phyloP scores from a whole-genome alignment of 768 basidiomycete species.

The Lactifluus hygrophoroides region DNA sequence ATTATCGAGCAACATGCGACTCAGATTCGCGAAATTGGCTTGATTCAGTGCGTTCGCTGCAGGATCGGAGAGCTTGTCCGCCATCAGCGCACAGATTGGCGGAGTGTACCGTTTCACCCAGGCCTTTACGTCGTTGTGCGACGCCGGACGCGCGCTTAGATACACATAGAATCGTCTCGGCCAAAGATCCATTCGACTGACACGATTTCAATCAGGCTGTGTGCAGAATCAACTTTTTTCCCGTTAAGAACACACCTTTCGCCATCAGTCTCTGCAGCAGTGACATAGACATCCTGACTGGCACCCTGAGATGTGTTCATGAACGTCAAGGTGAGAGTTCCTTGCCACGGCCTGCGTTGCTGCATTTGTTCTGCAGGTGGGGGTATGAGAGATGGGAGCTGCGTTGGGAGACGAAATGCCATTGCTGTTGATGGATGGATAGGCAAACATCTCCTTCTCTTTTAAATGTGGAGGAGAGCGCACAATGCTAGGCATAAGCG shows the following conservation, averaged over 20 bases:
- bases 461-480: slow-evolving; percentile 7
- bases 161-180: slow-evolving; percentile 38
- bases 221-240: background rate
- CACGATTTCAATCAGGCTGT: slow-evolving; percentile 9
- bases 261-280: slow-evolving; percentile 64
- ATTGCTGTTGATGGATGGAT: slow-evolving; percentile 25
- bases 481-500: slow-evolving; percentile 16
- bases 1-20: slow-evolving; percentile 41
- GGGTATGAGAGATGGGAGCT: slow-evolving; percentile 50
- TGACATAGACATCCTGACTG: slow-evolving; percentile 44
- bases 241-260: slow-evolving; percentile 44
- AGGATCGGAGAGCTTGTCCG: slow-evolving; percentile 46
- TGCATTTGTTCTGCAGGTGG: slow-evolving; percentile 40
- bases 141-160: slow-evolving; percentile 33
- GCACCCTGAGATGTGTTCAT: slow-evolving; percentile 38
- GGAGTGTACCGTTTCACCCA: slow-evolving; percentile 42
- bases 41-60: slow-evolving; percentile 43
- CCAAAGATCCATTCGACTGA: slow-evolving; percentile 48
- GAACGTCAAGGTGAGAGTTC: slow-evolving; percentile 43
- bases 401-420: slow-evolving; percentile 57
- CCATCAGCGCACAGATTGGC: slow-evolving; percentile 54
- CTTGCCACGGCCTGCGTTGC: slow-evolving; percentile 46
- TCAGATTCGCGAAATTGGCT: slow-evolving; percentile 46
- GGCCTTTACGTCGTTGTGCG: slow-evolving; percentile 39
- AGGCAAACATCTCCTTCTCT: slow-evolving; percentile 1